Conservation (phyloP, 192 early-diverging fungal genomes). For the Coemansia sp. region DNA sequence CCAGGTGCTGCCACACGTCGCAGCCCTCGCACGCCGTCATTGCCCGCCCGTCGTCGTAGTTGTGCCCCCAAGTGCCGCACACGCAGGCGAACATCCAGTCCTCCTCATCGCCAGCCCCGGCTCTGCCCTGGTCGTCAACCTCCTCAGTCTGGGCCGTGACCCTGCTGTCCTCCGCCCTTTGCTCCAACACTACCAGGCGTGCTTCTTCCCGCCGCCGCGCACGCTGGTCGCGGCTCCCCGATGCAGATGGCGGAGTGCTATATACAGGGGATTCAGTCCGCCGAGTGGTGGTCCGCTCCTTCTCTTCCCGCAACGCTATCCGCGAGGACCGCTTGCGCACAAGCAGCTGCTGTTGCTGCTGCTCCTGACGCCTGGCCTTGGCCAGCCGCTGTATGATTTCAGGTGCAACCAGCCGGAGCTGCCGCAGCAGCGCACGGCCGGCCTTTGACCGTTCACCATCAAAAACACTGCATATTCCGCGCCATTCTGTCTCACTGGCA, state of each 20-base stretch:
- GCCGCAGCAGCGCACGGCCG: conserved; percentile 2
- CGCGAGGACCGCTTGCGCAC: conserved; percentile 16
- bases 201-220: conserved; percentile 15
- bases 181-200: background rate
- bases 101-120: conserved; percentile 1
- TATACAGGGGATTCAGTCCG: background rate
- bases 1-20: conserved; percentile 24
- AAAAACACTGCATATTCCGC: background rate
- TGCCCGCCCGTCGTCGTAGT: conserved; percentile 36
- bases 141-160: background rate
- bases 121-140: background rate
- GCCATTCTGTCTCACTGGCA: conserved; percentile 13
- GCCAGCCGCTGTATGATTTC: background rate
- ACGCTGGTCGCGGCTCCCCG: conserved; percentile 1
- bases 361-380: background rate
- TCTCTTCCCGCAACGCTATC: conserved; percentile 1
- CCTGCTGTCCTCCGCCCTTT: background rate
- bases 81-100: conserved; percentile 36
- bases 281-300: background rate
- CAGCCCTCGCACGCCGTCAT: conserved; percentile 38
- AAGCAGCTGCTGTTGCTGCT: background rate
- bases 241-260: background rate
- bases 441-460: background rate
- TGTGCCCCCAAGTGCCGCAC: conserved; percentile 21
- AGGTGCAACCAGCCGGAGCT: background rate